These are phyloP conservation scores for Globisporangium irregulare DNA, from an alignment of 352 stramenopile genomes.

Conservation along the genomic window DNA sequence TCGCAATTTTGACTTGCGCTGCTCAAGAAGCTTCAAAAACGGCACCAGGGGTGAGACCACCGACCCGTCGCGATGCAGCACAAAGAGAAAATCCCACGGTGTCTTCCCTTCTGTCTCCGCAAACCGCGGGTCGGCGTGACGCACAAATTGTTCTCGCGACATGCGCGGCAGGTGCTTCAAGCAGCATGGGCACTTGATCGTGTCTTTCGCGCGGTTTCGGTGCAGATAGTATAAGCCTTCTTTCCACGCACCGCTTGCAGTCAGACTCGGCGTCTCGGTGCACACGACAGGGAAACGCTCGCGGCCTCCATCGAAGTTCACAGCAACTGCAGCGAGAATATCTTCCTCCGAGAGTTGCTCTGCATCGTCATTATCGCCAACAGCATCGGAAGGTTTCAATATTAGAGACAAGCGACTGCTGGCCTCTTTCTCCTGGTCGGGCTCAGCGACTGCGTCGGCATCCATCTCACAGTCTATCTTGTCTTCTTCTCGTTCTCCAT, in stretches of 20 bases:
- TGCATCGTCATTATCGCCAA: not conserved
- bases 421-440: constrained; percentile 7
- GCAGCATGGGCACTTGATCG: constrained; percentile 12
- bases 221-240: not conserved
- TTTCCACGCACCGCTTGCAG: not conserved
- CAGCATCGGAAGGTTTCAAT: not conserved
- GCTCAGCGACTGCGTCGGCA: not conserved
- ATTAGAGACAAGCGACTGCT: not conserved
- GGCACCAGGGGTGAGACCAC: not conserved
- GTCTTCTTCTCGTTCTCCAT: not conserved
- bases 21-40: constrained; percentile 11
- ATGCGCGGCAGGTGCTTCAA: constrained; percentile 7
- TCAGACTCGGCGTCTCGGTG: constrained; percentile 9
- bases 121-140: constrained; percentile 9
- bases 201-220: not conserved
- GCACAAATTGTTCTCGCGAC: constrained; percentile 11
- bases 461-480: not conserved
- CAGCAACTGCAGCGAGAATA: not conserved
- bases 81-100: constrained; percentile 16
- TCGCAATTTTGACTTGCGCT: not conserved
- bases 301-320: not conserved
- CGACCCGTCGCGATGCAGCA: constrained; percentile 2
- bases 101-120: not conserved
- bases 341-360: not conserved
- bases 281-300: constrained; percentile 12